Percentiles rank a stretch among this genome's conserved stretches.
phyloP scores from a whole-genome alignment of 164 flowering plant species.

The Dillenia turbinata region DNA sequence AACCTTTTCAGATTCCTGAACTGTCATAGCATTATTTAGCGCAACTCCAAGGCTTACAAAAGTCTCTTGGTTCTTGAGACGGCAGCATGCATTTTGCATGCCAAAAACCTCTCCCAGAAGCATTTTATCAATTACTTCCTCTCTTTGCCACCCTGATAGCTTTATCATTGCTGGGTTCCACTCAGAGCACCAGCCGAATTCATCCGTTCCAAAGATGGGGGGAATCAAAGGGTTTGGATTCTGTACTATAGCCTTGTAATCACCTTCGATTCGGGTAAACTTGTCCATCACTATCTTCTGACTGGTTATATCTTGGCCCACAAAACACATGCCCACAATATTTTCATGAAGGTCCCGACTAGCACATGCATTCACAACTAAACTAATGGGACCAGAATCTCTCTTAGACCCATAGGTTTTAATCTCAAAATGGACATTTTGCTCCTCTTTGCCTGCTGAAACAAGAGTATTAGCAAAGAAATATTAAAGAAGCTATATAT shows the following conservation, averaged over 20 bases:
- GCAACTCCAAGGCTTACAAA: constrained; percentile 74
- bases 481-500: neutral
- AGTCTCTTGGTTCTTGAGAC: constrained; percentile 76
- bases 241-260: constrained; percentile 85
- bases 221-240: constrained; percentile 88
- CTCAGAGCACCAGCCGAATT: constrained; percentile 96
- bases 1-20: constrained; percentile 74
- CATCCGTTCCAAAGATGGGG: constrained; percentile 91
- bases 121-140: constrained; percentile 81
- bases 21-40: constrained; percentile 74
- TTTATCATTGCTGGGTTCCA: constrained; percentile 92
- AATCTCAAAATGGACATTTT: constrained; percentile 76
- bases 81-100: constrained; percentile 62
- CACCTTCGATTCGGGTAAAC: constrained; percentile 95
- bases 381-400: constrained; percentile 60
- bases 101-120: constrained; percentile 94
- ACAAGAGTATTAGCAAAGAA: neutral
- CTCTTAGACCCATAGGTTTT: constrained; percentile 51
- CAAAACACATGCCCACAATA: constrained; percentile 89
- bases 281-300: constrained; percentile 93
- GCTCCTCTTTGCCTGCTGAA: constrained; percentile 78
- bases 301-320: constrained; percentile 86
- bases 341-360: constrained; percentile 70
- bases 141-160: constrained; percentile 67
- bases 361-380: constrained; percentile 93